Evolutionary conservation across 2,329 filamentous ascomycete species (phyloP).

Genomic region (Pleurostoma richardsiae): DNA sequence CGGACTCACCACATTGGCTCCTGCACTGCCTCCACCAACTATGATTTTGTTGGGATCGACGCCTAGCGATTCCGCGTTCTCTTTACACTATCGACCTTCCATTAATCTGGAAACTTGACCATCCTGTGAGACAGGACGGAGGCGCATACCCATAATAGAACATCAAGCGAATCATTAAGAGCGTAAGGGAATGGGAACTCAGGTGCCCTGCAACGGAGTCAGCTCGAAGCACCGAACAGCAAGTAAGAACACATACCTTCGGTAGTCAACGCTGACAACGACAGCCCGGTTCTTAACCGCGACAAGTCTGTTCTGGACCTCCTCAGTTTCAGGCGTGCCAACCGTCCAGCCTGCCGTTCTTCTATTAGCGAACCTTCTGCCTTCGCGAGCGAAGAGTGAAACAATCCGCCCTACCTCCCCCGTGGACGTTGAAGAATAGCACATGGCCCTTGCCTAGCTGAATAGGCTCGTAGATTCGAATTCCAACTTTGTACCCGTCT

Average conservation of each 20-base stretch:
- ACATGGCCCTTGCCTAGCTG: too few species aligned
- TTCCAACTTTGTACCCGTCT: too few species aligned
- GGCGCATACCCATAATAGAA: constrained; percentile 7
- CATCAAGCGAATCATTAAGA: constrained; percentile 8
- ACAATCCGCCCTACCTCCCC: too few species aligned
- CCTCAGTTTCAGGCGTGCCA: constrained; percentile 9
- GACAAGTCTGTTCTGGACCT: constrained; percentile 5
- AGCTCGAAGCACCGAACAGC: neutral
- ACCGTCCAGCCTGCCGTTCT: constrained; percentile 11
- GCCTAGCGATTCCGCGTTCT: constrained; percentile 1
- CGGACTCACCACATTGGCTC: constrained; percentile 8
- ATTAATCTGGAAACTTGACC: neutral
- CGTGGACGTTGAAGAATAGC: too few species aligned
- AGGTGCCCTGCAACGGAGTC: constrained; percentile 3
- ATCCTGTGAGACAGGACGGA: neutral
- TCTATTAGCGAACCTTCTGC: too few species aligned
- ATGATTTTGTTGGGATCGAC: constrained; percentile 7
- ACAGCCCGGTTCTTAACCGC: constrained; percentile 3
- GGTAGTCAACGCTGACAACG: constrained; percentile 11
- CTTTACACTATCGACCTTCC: constrained; percentile 1
- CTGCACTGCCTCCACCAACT: constrained; percentile 11
- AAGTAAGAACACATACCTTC: constrained; percentile 3
- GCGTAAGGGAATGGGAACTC: constrained; percentile 12
- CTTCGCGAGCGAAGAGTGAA: too few species aligned
- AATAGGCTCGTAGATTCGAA: too few species aligned